Evolutionary conservation across 805 yeast genomes (phyloP), one percentile per base, ranked within the genome.

Genomic region (Candida awuae): DNA sequence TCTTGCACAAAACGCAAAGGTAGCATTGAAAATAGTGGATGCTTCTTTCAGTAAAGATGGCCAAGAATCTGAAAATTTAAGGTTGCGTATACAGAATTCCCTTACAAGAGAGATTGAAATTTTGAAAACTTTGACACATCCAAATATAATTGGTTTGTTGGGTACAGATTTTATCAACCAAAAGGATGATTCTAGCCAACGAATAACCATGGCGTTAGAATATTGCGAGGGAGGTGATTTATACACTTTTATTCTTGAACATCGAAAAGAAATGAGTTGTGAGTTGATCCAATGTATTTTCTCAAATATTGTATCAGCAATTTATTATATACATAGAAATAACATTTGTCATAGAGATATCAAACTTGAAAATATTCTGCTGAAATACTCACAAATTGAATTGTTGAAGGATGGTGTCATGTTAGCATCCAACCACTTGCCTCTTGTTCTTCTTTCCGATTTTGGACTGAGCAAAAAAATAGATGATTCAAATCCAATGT

Each of bases 311-410:
- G 72, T 77, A 4, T 56, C 70, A 9, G 90, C 95, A 0, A 77
- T 87, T 3, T 64, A 68, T 18, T 86, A 82, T 54, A 62, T 90
- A 38, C 98, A 92, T 57, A 51, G 56, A 4, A 62, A 72, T 40
- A 60, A 71, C 43, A 74, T 88, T 20, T 84, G 88, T 8, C 98
- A 92, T 60, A 75, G 97, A 43, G 98, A 92, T 54, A 72, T 92
- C 49, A 92, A 92, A 62, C 66, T 90, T 32, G 98, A 92, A 52
- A 92, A 87, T 51, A 67, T 86, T 2, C 59, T 86, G n/a, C 53
- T 70, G 15, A 61, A 55, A 8, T 52, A 62, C 30, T 52, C 66
- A 0, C 53, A 63, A 3, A 59, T 58, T 1, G 65, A 62, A 20
- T 39, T 70, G 16, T 41, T 55, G 12, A 32, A 17, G 2, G 12